Evolutionary conservation across 2,329 filamentous ascomycete genomes (phyloP).

Genomic region (Aspergillus carbonarius): DNA sequence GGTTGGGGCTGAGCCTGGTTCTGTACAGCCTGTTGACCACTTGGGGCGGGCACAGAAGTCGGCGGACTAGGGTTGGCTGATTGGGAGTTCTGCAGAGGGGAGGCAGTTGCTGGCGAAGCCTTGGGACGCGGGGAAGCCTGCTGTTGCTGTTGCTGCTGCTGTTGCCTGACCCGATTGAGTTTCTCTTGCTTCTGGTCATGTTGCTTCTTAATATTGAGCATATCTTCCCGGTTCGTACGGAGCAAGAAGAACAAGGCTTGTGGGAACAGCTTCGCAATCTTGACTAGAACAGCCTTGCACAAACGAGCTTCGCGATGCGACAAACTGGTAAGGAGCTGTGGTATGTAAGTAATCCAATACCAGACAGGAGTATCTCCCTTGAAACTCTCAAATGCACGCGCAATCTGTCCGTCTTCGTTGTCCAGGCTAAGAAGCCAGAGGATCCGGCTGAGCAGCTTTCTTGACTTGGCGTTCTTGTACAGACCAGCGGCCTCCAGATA

Average conservation of each 20-base stretch:
- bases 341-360: constrained; percentile 99
- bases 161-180: constrained; percentile 64
- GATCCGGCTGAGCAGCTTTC: constrained; percentile 89
- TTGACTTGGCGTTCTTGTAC: constrained; percentile 95
- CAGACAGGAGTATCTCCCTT: constrained; percentile 97
- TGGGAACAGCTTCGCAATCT: constrained; percentile 93
- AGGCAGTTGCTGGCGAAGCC: constrained; percentile 41
- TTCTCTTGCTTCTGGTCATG: constrained; percentile 67
- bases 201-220: constrained; percentile 85
- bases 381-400: constrained; percentile 87
- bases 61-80: constrained; percentile 46
- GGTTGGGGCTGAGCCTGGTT: constrained; percentile 20
- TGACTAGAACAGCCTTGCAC: constrained; percentile 80
- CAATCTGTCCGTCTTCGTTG: constrained; percentile 78
- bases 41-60: constrained; percentile 26
- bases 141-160: constrained; percentile 53
- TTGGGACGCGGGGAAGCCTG: constrained; percentile 41
- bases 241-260: constrained; percentile 96
- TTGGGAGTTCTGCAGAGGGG: constrained; percentile 46
- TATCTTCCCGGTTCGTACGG: constrained; percentile 89
- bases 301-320: constrained; percentile 88
- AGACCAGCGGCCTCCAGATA: constrained; percentile 94
- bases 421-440: constrained; percentile 95
- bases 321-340: constrained; percentile 87
- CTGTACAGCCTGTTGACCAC: constrained; percentile 23